Evolutionary conservation across 768 basidiomycete genomes (phyloP).

Genomic region (Chalciporus pseudorubinellus): DNA sequence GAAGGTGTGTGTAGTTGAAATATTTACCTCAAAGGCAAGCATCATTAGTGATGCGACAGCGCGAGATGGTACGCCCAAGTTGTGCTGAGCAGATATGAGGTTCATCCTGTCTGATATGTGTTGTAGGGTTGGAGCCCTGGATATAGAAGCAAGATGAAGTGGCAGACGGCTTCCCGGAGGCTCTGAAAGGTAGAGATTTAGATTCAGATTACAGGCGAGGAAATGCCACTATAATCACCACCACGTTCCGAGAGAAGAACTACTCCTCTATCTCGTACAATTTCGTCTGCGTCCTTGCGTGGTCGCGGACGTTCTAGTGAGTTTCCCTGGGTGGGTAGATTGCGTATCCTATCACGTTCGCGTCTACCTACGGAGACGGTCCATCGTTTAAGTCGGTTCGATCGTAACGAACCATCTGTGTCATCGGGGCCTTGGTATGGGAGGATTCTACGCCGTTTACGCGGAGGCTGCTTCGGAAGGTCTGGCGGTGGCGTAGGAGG

Average conservation of each 20-base stretch:
- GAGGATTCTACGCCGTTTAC: slow-evolving; percentile 64
- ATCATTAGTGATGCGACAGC: slow-evolving; percentile 67
- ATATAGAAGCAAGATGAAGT: slow-evolving; percentile 70
- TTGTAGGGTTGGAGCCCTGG: slow-evolving; percentile 69
- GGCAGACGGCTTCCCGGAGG: slow-evolving; percentile 69
- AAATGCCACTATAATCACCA: slow-evolving; percentile 38
- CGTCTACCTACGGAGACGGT: slow-evolving; percentile 65
- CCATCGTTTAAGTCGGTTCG: slow-evolving; percentile 71
- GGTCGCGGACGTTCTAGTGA: slow-evolving; percentile 45
- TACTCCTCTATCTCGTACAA: slow-evolving; percentile 67
- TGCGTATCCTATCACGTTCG: slow-evolving; percentile 70
- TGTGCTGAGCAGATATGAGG: slow-evolving; percentile 77
- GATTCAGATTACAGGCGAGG: neutral
- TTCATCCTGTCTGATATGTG: slow-evolving; percentile 80
- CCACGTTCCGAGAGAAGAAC: slow-evolving; percentile 61
- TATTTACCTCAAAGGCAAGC: slow-evolving; percentile 72
- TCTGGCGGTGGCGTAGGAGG: slow-evolving; percentile 65
- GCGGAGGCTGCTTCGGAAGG: slow-evolving; percentile 56
- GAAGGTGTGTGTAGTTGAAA: neutral
- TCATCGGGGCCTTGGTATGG: slow-evolving; percentile 74
- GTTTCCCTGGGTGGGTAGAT: slow-evolving; percentile 45
- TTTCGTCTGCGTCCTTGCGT: slow-evolving; percentile 59
- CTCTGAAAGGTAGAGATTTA: slow-evolving; percentile 38
- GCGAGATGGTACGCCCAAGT: slow-evolving; percentile 57
- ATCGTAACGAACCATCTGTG: slow-evolving; percentile 53